phyloP scores from a whole-genome alignment of 2,329 filamentous ascomycete species.

The Diaporthe citrichinensis region DNA sequence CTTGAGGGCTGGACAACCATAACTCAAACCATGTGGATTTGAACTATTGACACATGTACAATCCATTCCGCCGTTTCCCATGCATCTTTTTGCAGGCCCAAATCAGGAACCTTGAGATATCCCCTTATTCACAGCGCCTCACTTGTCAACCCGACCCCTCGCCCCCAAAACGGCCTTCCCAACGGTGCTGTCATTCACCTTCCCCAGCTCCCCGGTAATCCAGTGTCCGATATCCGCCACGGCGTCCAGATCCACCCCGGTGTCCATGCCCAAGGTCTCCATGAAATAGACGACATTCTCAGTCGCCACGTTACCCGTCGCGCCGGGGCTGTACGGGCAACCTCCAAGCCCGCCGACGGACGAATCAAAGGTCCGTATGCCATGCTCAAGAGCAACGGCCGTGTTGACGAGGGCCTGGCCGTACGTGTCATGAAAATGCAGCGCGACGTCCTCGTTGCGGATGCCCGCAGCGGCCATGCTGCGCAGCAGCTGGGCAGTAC shows the following conservation, averaged over 20 bases:
- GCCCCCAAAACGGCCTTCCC: slow-evolving; percentile 74
- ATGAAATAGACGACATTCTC: slow-evolving; percentile 87
- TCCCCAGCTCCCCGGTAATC: slow-evolving; percentile 76
- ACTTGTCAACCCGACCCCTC: slow-evolving; percentile 45
- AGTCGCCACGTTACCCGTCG: slow-evolving; percentile 88
- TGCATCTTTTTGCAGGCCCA: slow-evolving; percentile 1
- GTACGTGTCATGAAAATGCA: slow-evolving; percentile 93
- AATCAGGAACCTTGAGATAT: background rate
- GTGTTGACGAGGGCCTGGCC: slow-evolving; percentile 89
- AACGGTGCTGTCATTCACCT: slow-evolving; percentile 75
- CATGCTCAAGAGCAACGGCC: slow-evolving; percentile 81
- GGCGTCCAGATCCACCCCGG: slow-evolving; percentile 78
- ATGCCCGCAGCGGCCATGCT: slow-evolving; percentile 78
- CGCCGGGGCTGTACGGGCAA: slow-evolving; percentile 87
- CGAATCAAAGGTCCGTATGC: slow-evolving; percentile 83
- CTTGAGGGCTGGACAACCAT: background rate
- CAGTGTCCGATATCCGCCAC: slow-evolving; percentile 79
- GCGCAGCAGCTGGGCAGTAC: slow-evolving; percentile 74
- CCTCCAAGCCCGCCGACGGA: slow-evolving; percentile 86
- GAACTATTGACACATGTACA: background rate
- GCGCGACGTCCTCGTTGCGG: slow-evolving; percentile 77
- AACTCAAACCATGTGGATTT: background rate
- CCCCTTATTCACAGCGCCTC: background rate
- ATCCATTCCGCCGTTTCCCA: background rate
- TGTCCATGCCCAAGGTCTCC: slow-evolving; percentile 80